Percentiles rank a stretch among this genome's conserved stretches.
phyloP scores from a whole-genome alignment of 768 basidiomycete genomes.

The Trametes meyenii region DNA sequence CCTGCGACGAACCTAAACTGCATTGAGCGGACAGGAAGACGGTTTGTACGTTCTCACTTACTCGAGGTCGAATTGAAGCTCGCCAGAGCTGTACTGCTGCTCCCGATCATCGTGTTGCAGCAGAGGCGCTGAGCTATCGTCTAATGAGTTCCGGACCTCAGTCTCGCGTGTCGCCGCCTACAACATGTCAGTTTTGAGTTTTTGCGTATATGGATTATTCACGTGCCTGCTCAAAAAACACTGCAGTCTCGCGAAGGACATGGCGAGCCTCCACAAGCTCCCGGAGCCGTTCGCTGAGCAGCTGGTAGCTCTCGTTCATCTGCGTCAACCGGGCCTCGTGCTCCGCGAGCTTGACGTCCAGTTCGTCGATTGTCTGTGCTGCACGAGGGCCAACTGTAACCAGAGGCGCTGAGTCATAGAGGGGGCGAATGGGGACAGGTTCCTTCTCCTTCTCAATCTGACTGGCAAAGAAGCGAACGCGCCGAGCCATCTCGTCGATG shows the following conservation, averaged over 20 bases:
- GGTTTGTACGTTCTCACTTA: conserved; percentile 38
- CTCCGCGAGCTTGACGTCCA: conserved; percentile 84
- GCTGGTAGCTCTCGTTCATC: conserved; percentile 95
- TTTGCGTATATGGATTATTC: background rate
- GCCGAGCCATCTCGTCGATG: conserved; percentile 94
- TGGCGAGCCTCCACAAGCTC: conserved; percentile 93
- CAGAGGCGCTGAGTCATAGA: conserved; percentile 84
- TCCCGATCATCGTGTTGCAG: conserved; percentile 91
- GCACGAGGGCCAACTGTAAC: conserved; percentile 90
- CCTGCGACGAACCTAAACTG: conserved; percentile 84
- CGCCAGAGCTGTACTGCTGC: conserved; percentile 51
- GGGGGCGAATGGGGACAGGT: conserved; percentile 77
- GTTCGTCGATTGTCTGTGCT: conserved; percentile 91
- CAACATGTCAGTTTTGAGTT: background rate
- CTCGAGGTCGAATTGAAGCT: conserved; percentile 86
- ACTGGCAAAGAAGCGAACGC: conserved; percentile 83
- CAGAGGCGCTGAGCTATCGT: conserved; percentile 88
- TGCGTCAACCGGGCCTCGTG: conserved; percentile 82
- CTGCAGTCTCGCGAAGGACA: conserved; percentile 92
- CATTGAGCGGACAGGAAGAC: background rate
- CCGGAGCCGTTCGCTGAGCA: conserved; percentile 78
- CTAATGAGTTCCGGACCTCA: conserved; percentile 87
- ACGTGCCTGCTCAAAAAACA: conserved; percentile 88
- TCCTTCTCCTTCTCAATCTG: conserved; percentile 90
- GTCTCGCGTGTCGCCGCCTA: conserved; percentile 79